Evolutionary conservation across 2,329 filamentous ascomycete genomes (phyloP).

Genomic region (Pezicula radicicola): DNA sequence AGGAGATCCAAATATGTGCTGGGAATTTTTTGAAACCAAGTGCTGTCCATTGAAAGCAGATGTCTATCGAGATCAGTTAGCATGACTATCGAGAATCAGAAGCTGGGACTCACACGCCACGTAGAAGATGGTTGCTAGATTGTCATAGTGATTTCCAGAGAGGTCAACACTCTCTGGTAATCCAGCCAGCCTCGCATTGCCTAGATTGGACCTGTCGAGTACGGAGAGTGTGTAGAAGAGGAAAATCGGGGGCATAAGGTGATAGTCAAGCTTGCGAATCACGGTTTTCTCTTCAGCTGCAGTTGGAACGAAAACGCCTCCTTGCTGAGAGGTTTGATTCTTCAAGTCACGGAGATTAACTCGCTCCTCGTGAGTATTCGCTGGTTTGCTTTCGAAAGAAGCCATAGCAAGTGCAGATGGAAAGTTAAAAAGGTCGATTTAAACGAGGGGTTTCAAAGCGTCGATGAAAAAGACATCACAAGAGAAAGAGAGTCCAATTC

Average conservation of each 20-base stretch:
- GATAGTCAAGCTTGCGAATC: conserved; percentile 10
- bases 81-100: too few relatives aligned
- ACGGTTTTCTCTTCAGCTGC: conserved; percentile 9
- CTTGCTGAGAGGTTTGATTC: too few relatives aligned
- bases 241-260: conserved; percentile 9
- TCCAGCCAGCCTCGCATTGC: conserved; percentile 48
- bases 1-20: conserved; percentile 18
- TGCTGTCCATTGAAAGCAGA: conserved; percentile 30
- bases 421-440: too few relatives aligned
- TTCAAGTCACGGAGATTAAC: too few relatives aligned
- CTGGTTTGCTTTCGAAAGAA: too few relatives aligned
- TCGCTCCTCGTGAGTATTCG: too few relatives aligned
- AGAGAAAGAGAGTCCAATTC: too few relatives aligned
- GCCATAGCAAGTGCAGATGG: too few relatives aligned
- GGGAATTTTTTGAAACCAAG: conserved; percentile 29
- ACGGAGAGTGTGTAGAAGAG: conserved; percentile 34
- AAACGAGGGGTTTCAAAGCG: too few relatives aligned
- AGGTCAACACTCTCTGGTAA: conserved; percentile 46
- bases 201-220: conserved; percentile 44
- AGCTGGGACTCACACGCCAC: conserved; percentile 17
- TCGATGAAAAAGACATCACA: too few relatives aligned
- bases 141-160: conserved; percentile 33
- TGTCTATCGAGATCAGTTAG: conserved; percentile 11
- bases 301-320: neutral
- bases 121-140: conserved; percentile 29